Evolutionary conservation across 148 eudicot species (phyloP), one percentile per base, ranked within the genome.

Genomic region (Salicornia ramosissima): DNA sequence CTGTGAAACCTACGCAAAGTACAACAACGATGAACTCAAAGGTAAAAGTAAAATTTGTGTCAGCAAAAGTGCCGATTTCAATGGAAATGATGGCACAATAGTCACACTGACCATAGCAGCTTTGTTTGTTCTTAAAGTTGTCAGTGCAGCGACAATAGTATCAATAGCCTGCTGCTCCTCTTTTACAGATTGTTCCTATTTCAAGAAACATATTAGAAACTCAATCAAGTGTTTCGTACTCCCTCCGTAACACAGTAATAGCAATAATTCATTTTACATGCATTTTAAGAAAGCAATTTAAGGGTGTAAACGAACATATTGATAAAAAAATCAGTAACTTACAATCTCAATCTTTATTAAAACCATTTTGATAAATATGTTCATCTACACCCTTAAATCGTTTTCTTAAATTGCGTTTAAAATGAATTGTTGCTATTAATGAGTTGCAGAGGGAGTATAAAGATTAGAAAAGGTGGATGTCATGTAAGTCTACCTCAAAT

Each of bases 101-200:
- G n/a, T n/a, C n/a, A n/a, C 8, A 39, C 80, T 67, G 51, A 92
- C 96, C 77, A 81, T 75, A 52, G 85, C 61, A 59, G 80, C 71
- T 73, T 76, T 90, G 68, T 83, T 89, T 43, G 72, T 56, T 52
- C 91, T 87, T 69, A 90, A 68, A 61, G 78, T 72, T 10, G 85
- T 81, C 60, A 92, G 77, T 64, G 87, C 88, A 47, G 78, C 76
- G 47, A 86, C 74, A 65, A 89, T 87, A 70, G 85, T 82, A 66
- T 89, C 90, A 77, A 82, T 73, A 22, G 97, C 93, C 79, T 78
- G 75, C 77, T 83, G 78, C 74, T 92, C 93, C 56, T 92, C 91
- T 75, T 73, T 80, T 14, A 76, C 82, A 62, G 97, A 83, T 73
- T 84, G 88, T 63, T 92, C 97, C 96, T 92, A 79, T 66, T 61